phyloP scores from a whole-genome alignment of 306 rosid genomes.

The Fragaria nilgerrensis region DNA sequence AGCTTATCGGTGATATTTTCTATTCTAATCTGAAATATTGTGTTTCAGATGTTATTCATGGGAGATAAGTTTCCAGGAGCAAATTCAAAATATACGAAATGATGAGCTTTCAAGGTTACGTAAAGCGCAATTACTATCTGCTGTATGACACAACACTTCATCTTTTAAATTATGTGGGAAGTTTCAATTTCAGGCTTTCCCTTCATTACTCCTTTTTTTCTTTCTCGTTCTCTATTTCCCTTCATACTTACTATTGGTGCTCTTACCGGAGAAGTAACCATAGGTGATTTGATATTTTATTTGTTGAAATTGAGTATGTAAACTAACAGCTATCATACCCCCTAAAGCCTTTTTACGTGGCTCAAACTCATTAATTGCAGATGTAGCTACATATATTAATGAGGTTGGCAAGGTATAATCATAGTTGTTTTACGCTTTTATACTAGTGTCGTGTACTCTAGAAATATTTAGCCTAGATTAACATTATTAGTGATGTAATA shows the following conservation, averaged over 20 bases:
- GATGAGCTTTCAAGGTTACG: slow-evolving; percentile 70
- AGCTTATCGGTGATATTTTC: slow-evolving; percentile 3
- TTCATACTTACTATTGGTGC: background rate
- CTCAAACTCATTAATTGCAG: background rate
- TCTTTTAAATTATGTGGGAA: background rate
- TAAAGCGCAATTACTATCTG: slow-evolving; percentile 64
- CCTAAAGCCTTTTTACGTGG: background rate
- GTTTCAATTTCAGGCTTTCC: background rate
- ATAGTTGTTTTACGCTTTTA: background rate
- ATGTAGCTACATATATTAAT: background rate
- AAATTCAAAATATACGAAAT: slow-evolving; percentile 61
- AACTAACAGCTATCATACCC: background rate
- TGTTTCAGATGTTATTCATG: slow-evolving; percentile 85
- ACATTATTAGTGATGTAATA: background rate
- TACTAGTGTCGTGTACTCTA: background rate
- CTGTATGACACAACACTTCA: slow-evolving; percentile 47
- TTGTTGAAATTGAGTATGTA: background rate
- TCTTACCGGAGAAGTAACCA: background rate
- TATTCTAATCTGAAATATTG: slow-evolving; percentile 30
- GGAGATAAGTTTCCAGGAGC: slow-evolving; percentile 77
- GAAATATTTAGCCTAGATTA: no score
- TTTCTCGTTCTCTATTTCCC: no score
- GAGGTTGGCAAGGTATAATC: background rate
- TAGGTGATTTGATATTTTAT: background rate
- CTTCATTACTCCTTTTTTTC: background rate